Percentiles rank a stretch among this genome's conserved stretches.
phyloP scores from a whole-genome alignment of 2,329 filamentous ascomycete species.

The Epicoccum nigrum region DNA sequence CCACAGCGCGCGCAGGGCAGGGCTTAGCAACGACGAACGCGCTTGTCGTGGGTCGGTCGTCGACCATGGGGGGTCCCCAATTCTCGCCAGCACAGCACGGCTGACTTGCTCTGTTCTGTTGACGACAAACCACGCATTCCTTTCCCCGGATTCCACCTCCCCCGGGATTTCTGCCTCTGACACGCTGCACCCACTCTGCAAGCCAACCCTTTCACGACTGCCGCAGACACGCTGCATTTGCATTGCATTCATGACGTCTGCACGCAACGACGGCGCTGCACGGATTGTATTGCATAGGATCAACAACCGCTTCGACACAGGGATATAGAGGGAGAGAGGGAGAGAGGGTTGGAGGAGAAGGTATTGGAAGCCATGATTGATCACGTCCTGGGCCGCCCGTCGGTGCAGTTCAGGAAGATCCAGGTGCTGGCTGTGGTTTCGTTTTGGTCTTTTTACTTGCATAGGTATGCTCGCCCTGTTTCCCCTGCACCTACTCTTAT shows the following conservation, averaged over 20 bases:
- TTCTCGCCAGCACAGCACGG: no score
- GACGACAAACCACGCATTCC: not conserved
- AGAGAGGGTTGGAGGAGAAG: constrained; percentile 20
- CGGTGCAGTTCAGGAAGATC: constrained; percentile 86
- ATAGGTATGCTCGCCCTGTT: constrained; percentile 69
- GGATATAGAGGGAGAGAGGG: not conserved
- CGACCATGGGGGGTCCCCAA: constrained; percentile 21
- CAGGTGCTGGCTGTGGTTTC: constrained; percentile 90
- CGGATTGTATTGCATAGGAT: constrained; percentile 6
- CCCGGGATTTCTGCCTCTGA: no score
- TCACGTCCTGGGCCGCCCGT: constrained; percentile 90
- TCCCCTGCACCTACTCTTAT: no score
- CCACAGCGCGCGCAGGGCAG: constrained; percentile 1
- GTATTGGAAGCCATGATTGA: constrained; percentile 67
- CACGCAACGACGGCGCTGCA: not conserved
- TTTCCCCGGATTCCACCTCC: not conserved
- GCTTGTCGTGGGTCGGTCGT: constrained; percentile 8
- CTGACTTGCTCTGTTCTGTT: constrained; percentile 12
- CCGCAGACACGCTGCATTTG: no score
- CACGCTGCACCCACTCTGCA: not conserved
- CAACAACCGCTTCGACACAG: not conserved
- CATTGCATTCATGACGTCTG: constrained; percentile 15
- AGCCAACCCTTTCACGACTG: not conserved
- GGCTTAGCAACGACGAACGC: constrained; percentile 6
- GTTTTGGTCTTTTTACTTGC: constrained; percentile 88